Conservation (phyloP, 129 eudicot genomes). For the Flaveria sonorensis region DNA sequence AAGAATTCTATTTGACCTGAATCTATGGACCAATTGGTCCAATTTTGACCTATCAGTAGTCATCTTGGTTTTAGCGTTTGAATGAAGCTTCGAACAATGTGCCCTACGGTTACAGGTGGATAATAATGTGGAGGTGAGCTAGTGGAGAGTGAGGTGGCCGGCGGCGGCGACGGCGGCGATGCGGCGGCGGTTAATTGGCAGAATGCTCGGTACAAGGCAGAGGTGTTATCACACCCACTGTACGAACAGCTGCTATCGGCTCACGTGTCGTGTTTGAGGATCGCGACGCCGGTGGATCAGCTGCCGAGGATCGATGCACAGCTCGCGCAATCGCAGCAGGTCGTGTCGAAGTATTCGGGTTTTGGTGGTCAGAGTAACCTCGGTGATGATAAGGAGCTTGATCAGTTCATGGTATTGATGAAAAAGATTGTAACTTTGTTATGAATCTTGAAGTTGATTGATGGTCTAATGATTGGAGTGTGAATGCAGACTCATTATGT, state of each 20-base stretch:
- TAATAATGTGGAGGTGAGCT: conserved; percentile 38
- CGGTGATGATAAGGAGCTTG: conserved; percentile 75
- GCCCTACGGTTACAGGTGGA: conserved; percentile 24
- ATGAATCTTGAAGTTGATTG: neutral
- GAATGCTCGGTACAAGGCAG: conserved; percentile 65
- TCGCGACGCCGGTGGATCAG: conserved; percentile 92
- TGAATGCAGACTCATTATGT: conserved; percentile 76
- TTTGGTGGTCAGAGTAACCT: conserved; percentile 45
- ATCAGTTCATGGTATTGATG: conserved; percentile 74
- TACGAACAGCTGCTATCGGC: conserved; percentile 81
- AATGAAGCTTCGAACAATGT: conserved; percentile 17
- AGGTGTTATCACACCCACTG: conserved; percentile 64
- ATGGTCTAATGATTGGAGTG: neutral
- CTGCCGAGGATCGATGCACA: conserved; percentile 87
- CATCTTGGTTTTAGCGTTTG: conserved; percentile 19
- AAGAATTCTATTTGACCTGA: conserved; percentile 2
- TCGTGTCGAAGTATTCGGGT: conserved; percentile 66
- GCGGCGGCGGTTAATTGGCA: conserved; percentile 47
- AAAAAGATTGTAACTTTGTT: neutral
- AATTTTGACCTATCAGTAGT: conserved; percentile 1
- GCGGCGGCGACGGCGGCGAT: conserved; percentile 35
- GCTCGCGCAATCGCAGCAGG: conserved; percentile 78
- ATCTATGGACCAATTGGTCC: neutral
- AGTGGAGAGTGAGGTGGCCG: conserved; percentile 35
- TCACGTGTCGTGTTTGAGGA: conserved; percentile 74